Conservation (phyloP, 2,329 filamentous ascomycete species). For the Pseudogymnoascus sp. region DNA sequence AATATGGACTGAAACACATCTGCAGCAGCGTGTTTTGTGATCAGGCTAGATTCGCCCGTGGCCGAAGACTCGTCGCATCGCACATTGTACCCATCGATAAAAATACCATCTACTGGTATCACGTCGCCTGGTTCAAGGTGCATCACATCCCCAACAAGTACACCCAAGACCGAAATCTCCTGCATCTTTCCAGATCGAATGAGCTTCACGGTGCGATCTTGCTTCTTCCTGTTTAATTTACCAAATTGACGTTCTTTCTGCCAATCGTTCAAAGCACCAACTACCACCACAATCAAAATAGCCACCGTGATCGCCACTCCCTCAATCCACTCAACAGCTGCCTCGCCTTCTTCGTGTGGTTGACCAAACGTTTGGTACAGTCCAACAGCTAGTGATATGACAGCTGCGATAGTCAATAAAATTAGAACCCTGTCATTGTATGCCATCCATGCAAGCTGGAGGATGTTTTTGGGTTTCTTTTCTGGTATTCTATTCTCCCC, state of each 20-base stretch:
- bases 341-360: conserved; percentile 33
- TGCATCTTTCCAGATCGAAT: conserved; percentile 57
- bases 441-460: conserved; percentile 56
- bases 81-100: conserved; percentile 57
- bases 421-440: conserved; percentile 70
- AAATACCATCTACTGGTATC: conserved; percentile 61
- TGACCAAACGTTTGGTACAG: conserved; percentile 56
- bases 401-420: conserved; percentile 57
- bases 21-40: conserved; percentile 56
- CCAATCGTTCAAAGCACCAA: conserved; percentile 58
- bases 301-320: conserved; percentile 59
- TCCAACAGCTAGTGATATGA: conserved; percentile 60
- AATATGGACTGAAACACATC: conserved; percentile 50
- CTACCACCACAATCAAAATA: conserved; percentile 55
- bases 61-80: conserved; percentile 68
- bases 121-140: conserved; percentile 62
- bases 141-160: conserved; percentile 62
- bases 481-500: conserved; percentile 54
- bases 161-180: conserved; percentile 56
- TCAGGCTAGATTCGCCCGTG: conserved; percentile 64
- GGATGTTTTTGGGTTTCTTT: conserved; percentile 53
- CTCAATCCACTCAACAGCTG: conserved; percentile 55
- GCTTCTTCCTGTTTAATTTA: conserved; percentile 53
- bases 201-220: conserved; percentile 57
- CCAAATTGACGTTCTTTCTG: conserved; percentile 60